These are phyloP conservation scores for Tuber borchii DNA, from an alignment of 495 filamentous ascomycete genomes.

Conservation along the genomic window DNA sequence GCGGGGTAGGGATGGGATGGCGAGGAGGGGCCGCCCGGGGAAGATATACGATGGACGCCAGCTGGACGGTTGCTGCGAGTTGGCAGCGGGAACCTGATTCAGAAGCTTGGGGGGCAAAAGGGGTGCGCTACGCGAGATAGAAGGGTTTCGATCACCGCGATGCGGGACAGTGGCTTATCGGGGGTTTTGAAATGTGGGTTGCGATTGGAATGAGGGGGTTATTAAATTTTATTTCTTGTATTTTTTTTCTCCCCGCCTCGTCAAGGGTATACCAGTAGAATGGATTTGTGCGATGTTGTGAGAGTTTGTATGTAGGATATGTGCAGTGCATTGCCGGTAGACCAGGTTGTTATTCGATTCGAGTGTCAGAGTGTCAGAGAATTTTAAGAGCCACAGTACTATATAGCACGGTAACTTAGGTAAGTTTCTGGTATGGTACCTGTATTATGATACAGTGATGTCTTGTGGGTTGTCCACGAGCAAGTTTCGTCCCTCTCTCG, in stretches of 20 bases:
- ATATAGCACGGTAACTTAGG: background rate
- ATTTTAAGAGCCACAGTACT: background rate
- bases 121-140: background rate
- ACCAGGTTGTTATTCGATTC: background rate
- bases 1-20: conserved; percentile 9
- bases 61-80: background rate
- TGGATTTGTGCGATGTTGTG: background rate
- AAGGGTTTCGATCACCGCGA: background rate
- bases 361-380: background rate
- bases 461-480: background rate
- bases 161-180: background rate
- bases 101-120: background rate
- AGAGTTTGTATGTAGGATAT: background rate
- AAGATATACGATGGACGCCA: background rate
- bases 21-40: conserved; percentile 6
- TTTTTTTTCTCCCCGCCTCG: background rate
- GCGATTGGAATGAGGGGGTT: background rate
- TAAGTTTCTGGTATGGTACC: background rate
- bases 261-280: background rate
- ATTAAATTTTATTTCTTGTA: background rate
- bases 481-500: background rate
- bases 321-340: background rate
- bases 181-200: background rate
- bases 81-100: background rate
- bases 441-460: background rate